Percentiles rank a stretch among this genome's conserved stretches.
Evolutionary conservation across 352 stramenopile genomes (phyloP).

Genomic region (Globisporangium ultimum): DNA sequence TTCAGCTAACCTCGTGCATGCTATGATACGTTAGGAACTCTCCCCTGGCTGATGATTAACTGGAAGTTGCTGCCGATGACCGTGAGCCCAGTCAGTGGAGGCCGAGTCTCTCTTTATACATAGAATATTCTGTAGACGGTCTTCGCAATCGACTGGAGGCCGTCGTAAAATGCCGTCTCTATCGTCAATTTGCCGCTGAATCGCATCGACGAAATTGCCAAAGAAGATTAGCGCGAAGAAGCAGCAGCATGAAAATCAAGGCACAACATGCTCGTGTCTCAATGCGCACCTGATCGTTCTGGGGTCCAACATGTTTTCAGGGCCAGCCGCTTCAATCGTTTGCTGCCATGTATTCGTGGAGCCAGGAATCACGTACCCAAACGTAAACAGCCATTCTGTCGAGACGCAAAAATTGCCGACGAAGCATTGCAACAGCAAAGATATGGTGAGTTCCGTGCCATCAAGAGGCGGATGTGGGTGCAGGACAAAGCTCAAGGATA

Average conservation of each 20-base stretch:
- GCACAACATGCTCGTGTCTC: too few relatives aligned
- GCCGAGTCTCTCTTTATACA: slow-evolving; percentile 37
- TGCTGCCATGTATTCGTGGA: slow-evolving; percentile 96
- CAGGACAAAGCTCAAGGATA: too few relatives aligned
- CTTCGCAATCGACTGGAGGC: slow-evolving; percentile 82
- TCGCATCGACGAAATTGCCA: too few relatives aligned
- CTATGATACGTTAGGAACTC: too few relatives aligned
- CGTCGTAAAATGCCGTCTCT: slow-evolving; percentile 95
- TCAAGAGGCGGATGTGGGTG: too few relatives aligned
- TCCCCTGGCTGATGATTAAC: too few relatives aligned
- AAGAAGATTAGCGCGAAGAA: not conserved
- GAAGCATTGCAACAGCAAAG: too few relatives aligned
- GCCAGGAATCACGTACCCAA: slow-evolving; percentile 94
- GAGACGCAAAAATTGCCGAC: not conserved
- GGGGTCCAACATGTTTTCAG: slow-evolving; percentile 87
- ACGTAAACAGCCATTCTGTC: slow-evolving; percentile 93
- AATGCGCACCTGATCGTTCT: slow-evolving; percentile 66
- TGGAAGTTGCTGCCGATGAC: too few relatives aligned
- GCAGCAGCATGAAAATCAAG: too few relatives aligned
- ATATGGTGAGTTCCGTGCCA: too few relatives aligned
- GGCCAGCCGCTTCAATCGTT: slow-evolving; percentile 88
- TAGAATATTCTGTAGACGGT: slow-evolving; percentile 94
- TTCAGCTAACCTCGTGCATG: too few relatives aligned
- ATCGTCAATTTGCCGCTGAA: slow-evolving; percentile 90
- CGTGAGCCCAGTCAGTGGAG: not conserved